Conservation (phyloP, 23 red algal genomes). For the Gracilaria gracilis region DNA sequence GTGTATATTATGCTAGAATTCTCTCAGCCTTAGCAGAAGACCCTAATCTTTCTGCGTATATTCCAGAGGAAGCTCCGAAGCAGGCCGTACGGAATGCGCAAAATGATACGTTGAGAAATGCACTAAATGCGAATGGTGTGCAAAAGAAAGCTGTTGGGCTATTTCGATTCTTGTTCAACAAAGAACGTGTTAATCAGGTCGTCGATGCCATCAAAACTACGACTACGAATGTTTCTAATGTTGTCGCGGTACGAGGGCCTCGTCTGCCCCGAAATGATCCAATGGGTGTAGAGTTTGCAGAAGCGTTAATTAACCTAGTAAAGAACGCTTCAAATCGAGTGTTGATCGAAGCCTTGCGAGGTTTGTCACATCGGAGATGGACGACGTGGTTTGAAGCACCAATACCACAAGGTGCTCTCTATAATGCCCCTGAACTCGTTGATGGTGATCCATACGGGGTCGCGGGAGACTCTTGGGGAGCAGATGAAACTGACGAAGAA, state of each 20-base stretch:
- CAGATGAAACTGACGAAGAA: conserved; percentile 71
- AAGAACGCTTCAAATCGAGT: conserved; percentile 84
- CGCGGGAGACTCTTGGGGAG: conserved; percentile 57
- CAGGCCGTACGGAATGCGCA: conserved; percentile 30
- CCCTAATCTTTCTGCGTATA: conserved; percentile 65
- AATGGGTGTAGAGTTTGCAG: conserved; percentile 80
- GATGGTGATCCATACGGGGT: conserved; percentile 57
- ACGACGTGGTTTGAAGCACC: conserved; percentile 81
- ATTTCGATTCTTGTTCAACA: conserved; percentile 81
- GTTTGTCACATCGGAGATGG: conserved; percentile 78
- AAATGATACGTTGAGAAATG: conserved; percentile 31
- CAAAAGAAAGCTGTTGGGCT: conserved; percentile 59
- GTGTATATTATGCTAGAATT: conserved; percentile 81
- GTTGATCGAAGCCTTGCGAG: conserved; percentile 75
- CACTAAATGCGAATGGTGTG: conserved; percentile 38
- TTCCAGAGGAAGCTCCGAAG: conserved; percentile 59
- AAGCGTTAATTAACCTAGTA: conserved; percentile 71
- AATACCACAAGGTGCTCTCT: conserved; percentile 76
- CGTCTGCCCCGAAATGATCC: conserved; percentile 61
- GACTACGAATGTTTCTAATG: conserved; percentile 19
- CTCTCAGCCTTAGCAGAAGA: conserved; percentile 67
- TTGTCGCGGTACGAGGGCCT: neutral
- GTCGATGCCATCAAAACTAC: conserved; percentile 47
- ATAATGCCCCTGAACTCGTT: conserved; percentile 73
- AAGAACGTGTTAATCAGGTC: conserved; percentile 51